These are phyloP conservation scores for Ustilago lituana DNA, from an alignment of 1,284 basidiomycete genomes.

Conservation along the genomic window DNA sequence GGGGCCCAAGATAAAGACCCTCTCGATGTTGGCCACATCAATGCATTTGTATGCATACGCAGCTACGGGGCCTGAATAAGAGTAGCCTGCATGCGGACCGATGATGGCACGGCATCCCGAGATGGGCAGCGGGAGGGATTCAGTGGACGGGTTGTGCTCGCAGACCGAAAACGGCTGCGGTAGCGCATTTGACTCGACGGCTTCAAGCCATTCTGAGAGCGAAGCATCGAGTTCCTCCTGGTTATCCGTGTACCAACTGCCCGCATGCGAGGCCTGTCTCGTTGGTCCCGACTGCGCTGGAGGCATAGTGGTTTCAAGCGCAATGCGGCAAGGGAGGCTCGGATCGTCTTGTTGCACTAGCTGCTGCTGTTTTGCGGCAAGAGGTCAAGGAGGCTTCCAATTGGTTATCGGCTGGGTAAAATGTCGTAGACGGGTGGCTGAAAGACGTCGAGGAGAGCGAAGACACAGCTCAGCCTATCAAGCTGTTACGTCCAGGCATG, in stretches of 20 bases:
- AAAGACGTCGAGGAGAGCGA: neutral
- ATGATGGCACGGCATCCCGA: slow-evolving; percentile 87
- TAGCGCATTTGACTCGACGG: slow-evolving; percentile 4
- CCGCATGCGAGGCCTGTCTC: slow-evolving; percentile 80
- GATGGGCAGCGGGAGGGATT: slow-evolving; percentile 74
- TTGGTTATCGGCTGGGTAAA: no score
- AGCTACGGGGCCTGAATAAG: slow-evolving; percentile 90
- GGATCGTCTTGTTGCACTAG: no score
- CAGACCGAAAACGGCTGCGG: slow-evolving; percentile 22
- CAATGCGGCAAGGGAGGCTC: no score
- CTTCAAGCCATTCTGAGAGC: slow-evolving; percentile 37
- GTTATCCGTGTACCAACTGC: slow-evolving; percentile 85
- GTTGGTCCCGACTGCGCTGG: slow-evolving; percentile 8
- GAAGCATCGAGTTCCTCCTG: slow-evolving; percentile 69
- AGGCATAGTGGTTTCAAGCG: slow-evolving; percentile 12
- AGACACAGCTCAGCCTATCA: neutral
- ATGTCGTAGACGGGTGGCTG: no score
- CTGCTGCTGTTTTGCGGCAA: no score
- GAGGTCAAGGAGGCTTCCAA: no score
- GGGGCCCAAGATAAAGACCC: slow-evolving; percentile 93
- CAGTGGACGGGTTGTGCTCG: neutral
- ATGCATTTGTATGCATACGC: slow-evolving; percentile 95
- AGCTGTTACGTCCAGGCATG: no score
- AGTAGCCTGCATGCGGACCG: slow-evolving; percentile 96
- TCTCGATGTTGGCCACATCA: slow-evolving; percentile 80